Conservation (phyloP, 768 basidiomycete species). For the Hysterangium stoloniferum region DNA sequence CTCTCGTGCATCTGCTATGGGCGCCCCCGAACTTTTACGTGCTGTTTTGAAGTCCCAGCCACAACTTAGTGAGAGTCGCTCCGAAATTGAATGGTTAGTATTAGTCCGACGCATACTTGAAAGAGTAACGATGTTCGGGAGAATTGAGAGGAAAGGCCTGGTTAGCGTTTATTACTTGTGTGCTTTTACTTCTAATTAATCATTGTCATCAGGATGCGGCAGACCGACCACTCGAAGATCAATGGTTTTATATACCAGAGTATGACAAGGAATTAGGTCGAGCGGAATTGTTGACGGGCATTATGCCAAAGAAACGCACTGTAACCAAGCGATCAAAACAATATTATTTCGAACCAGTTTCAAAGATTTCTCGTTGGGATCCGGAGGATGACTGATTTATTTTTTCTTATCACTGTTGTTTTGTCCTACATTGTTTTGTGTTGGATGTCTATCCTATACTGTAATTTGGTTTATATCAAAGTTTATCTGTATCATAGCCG, state of each 20-base stretch:
- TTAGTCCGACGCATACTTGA: conserved; percentile 46
- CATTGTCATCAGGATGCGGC: conserved; percentile 34
- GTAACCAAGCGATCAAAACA: conserved; percentile 82
- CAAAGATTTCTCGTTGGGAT: conserved; percentile 68
- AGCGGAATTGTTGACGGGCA: conserved; percentile 55
- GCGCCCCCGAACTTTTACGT: conserved; percentile 45
- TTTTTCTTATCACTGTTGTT: no score
- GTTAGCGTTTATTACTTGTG: conserved; percentile 27
- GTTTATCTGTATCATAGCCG: neutral
- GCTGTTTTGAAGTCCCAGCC: conserved; percentile 48
- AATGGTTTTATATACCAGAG: conserved; percentile 76
- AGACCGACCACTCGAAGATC: conserved; percentile 45
- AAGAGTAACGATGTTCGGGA: conserved; percentile 59
- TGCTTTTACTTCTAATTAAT: conserved; percentile 4
- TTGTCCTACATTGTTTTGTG: neutral
- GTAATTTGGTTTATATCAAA: neutral
- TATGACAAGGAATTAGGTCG: conserved; percentile 62
- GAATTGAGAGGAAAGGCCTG: conserved; percentile 59
- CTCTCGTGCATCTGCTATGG: conserved; percentile 62
- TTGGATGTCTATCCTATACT: neutral
- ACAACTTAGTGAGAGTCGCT: conserved; percentile 32
- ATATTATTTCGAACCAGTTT: conserved; percentile 74
- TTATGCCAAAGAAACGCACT: conserved; percentile 72
- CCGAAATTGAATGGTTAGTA: conserved; percentile 38
- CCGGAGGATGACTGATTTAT: conserved; percentile 46